phyloP scores from a whole-genome alignment of 192 early-diverging fungal species.

The Podila epigama region DNA sequence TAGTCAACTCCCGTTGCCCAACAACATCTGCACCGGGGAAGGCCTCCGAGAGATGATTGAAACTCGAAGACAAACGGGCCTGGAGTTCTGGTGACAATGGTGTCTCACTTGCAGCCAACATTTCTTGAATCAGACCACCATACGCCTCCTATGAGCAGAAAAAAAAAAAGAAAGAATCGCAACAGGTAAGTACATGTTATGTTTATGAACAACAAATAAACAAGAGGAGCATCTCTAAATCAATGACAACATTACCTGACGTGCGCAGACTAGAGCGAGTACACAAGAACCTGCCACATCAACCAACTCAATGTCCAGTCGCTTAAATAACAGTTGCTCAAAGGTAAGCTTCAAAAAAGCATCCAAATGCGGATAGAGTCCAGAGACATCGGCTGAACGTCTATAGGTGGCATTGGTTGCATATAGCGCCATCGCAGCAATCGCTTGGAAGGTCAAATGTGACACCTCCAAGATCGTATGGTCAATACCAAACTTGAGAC shows the following conservation, averaged over 20 bases:
- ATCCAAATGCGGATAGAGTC: constrained; percentile 47
- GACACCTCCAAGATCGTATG: constrained; percentile 67
- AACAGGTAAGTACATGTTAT: constrained; percentile 29
- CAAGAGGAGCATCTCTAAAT: too few species aligned
- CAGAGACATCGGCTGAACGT: constrained; percentile 25
- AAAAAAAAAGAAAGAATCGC: not conserved
- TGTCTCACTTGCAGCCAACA: constrained; percentile 58
- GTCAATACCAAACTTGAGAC: constrained; percentile 68
- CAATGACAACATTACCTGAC: too few species aligned
- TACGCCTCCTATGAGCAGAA: constrained; percentile 60
- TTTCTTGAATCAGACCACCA: constrained; percentile 55
- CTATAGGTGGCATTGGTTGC: constrained; percentile 54
- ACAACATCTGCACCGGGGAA: constrained; percentile 39
- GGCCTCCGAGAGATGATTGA: constrained; percentile 50
- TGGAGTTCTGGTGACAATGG: constrained; percentile 51
- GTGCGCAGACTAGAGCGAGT: constrained; percentile 61
- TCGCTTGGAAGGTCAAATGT: constrained; percentile 67
- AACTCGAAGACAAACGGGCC: constrained; percentile 54
- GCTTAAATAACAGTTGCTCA: constrained; percentile 67
- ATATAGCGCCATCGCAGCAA: constrained; percentile 65
- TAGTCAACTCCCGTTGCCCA: constrained; percentile 41
- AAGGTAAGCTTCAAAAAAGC: constrained; percentile 61
- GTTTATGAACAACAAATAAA: too few species aligned
- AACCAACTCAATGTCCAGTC: constrained; percentile 68
- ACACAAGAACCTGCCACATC: constrained; percentile 67